These are phyloP conservation scores for Nicotiana tomentosiformis DNA, from an alignment of 257 asterid species.

Conservation along the genomic window DNA sequence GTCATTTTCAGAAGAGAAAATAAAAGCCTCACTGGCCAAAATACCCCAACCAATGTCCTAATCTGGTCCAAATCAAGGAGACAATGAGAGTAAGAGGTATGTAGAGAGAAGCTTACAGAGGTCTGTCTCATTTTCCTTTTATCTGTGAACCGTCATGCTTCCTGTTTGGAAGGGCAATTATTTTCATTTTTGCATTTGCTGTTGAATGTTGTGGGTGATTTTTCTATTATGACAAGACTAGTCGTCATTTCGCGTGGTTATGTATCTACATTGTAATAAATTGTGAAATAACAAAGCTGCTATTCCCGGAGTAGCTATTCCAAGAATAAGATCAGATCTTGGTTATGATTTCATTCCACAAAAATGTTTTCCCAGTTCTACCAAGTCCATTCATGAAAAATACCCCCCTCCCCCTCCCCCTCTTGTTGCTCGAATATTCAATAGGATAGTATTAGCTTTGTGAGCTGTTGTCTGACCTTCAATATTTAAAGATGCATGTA, in stretches of 20 bases:
- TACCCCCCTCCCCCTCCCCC: too few relatives aligned
- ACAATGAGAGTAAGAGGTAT: not conserved
- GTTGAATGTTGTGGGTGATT: not conserved
- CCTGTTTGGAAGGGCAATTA: not conserved
- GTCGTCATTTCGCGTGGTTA: too few relatives aligned
- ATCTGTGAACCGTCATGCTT: too few relatives aligned
- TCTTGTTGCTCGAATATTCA: not conserved
- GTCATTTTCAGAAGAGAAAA: conserved; percentile 52
- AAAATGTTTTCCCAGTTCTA: not conserved
- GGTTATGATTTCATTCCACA: not conserved
- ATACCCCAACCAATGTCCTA: conserved; percentile 42
- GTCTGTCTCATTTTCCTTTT: too few relatives aligned
- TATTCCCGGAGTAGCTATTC: not conserved
- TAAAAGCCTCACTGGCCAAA: conserved; percentile 48
- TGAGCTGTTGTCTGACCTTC: too few relatives aligned
- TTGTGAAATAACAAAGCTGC: not conserved
- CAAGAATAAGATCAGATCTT: not conserved
- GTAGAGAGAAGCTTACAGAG: not conserved
- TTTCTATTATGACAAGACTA: not conserved
- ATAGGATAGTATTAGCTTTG: too few relatives aligned
- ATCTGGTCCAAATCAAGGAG: not conserved
- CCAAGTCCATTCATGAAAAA: too few relatives aligned
- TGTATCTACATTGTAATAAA: not conserved
- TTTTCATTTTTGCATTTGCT: not conserved
- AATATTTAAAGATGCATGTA: too few relatives aligned